Evolutionary conservation across 2,329 filamentous ascomycete species (phyloP).

Genomic region (Fusarium brachygibbosum): DNA sequence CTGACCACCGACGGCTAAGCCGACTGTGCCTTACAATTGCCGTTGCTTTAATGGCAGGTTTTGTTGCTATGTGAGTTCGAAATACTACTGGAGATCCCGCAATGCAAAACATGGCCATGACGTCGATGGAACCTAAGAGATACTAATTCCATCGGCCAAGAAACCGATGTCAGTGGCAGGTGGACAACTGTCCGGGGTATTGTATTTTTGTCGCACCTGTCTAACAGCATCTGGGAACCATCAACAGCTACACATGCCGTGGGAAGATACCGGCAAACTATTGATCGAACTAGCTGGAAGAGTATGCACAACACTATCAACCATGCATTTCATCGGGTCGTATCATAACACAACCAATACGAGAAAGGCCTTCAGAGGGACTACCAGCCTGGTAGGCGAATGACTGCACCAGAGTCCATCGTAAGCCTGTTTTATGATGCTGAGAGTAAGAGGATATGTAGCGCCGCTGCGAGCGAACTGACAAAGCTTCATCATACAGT

Average conservation of each 20-base stretch:
- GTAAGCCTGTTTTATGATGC: not conserved
- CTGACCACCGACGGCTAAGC: conserved; percentile 43
- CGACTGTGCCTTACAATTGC: conserved; percentile 44
- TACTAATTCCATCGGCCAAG: conserved; percentile 29
- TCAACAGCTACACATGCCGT: not conserved
- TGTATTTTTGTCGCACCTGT: conserved; percentile 3
- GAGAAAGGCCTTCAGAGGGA: not conserved
- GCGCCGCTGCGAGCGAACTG: not conserved
- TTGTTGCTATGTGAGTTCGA: conserved; percentile 20
- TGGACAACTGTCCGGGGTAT: conserved; percentile 10
- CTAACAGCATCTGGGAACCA: not conserved
- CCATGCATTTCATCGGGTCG: conserved; percentile 13
- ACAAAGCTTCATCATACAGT: conserved; percentile 27
- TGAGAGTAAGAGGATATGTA: not conserved
- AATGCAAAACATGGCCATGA: conserved; percentile 26
- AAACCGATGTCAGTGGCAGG: conserved; percentile 6
- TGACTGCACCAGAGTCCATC: not conserved
- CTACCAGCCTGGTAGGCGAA: not conserved
- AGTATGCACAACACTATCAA: too few relatives aligned
- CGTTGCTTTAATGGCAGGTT: conserved; percentile 7
- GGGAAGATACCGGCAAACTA: not conserved
- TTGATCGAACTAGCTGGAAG: conserved; percentile 7
- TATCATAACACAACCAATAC: conserved; percentile 5
- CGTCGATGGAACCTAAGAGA: conserved; percentile 24
- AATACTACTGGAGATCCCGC: conserved; percentile 23